phyloP scores from a whole-genome alignment of 2,329 filamentous ascomycete genomes.

The Aspergillus bombycis region DNA sequence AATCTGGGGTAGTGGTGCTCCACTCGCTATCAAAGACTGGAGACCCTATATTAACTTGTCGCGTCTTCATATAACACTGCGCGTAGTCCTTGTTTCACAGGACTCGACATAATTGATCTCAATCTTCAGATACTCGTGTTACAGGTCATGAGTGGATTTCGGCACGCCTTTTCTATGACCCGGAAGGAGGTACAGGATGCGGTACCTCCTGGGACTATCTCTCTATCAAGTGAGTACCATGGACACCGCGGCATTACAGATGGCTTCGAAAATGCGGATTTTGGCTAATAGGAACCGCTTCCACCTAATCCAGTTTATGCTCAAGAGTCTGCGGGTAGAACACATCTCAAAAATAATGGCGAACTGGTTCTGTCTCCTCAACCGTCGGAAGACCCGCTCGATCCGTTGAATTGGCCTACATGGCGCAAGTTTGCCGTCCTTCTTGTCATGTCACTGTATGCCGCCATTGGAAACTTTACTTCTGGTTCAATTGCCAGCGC shows the following conservation, averaged over 20 bases:
- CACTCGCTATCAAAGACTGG: not conserved
- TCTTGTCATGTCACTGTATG: conserved; percentile 10
- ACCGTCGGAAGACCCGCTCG: conserved; percentile 11
- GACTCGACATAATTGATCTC: not conserved
- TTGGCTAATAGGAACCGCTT: not conserved
- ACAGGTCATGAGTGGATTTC: conserved; percentile 11
- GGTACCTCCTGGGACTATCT: conserved; percentile 10
- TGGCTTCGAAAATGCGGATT: not conserved
- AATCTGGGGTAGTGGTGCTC: not conserved
- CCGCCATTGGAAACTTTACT: conserved; percentile 14
- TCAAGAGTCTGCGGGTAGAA: not conserved
- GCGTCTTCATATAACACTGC: not conserved
- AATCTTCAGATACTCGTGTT: too few relatives aligned
- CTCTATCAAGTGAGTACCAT: conserved; percentile 3
- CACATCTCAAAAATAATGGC: conserved; percentile 6
- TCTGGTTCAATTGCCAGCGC: conserved; percentile 12
- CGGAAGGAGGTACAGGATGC: conserved; percentile 11
- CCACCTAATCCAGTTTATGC: not conserved
- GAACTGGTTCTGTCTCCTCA: conserved; percentile 13
- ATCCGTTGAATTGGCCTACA: conserved; percentile 14
- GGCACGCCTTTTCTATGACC: conserved; percentile 15
- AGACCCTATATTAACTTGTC: not conserved
- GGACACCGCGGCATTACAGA: rapidly evolving
- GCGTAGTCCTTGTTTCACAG: not conserved
- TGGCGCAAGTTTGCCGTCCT: conserved; percentile 14